Conservation (phyloP, 495 filamentous ascomycete genomes). For the Penicillium fimorum region DNA sequence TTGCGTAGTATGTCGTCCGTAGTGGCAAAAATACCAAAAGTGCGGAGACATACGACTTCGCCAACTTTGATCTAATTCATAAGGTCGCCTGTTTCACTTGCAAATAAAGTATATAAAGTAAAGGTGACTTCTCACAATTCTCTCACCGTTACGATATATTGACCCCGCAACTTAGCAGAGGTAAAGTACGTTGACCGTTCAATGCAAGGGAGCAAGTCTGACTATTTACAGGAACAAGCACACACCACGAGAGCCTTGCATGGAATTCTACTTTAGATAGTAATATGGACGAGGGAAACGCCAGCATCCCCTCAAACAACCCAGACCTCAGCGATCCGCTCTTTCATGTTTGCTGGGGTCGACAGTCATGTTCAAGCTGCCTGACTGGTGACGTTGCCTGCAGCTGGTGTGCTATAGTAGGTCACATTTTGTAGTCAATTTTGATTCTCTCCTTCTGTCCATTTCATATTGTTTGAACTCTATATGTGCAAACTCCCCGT, state of each 20-base stretch:
- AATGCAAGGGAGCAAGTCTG: neutral
- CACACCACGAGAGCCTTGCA: constrained; percentile 9
- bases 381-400: constrained; percentile 39
- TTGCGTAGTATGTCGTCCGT: neutral
- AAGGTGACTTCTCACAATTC: neutral
- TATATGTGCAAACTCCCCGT: neutral
- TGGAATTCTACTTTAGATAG: neutral
- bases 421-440: constrained; percentile 14
- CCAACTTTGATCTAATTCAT: neutral
- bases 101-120: neutral
- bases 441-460: neutral
- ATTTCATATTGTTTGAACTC: constrained; percentile 2
- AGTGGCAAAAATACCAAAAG: constrained; percentile 5
- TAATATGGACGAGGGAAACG: constrained; percentile 8
- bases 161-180: constrained; percentile 7
- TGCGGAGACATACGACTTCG: neutral
- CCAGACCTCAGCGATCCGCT: constrained; percentile 28
- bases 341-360: constrained; percentile 45
- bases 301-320: constrained; percentile 8
- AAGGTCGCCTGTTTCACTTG: neutral
- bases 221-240: neutral
- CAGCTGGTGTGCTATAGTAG: constrained; percentile 57
- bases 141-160: constrained; percentile 6
- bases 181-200: neutral
- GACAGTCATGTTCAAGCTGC: constrained; percentile 47